Evolutionary conservation across 495 filamentous ascomycete genomes (phyloP).

Genomic region (Trichoderma asperelloides): DNA sequence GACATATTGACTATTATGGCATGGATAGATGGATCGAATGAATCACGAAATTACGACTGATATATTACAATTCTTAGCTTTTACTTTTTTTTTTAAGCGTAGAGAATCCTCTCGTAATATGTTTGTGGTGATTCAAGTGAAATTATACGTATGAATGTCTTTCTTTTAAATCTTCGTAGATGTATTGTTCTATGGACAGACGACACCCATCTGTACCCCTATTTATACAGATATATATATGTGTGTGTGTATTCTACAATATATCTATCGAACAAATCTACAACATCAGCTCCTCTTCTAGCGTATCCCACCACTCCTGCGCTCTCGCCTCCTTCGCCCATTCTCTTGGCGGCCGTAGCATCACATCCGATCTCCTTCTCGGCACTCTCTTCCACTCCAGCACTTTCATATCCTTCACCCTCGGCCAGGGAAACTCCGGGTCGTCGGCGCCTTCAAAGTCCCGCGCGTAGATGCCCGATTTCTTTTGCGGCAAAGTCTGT

Average conservation of each 20-base stretch:
- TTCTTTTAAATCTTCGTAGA: background rate
- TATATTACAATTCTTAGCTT: background rate
- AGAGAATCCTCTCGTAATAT: background rate
- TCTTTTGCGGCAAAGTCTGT: slow-evolving; percentile 13
- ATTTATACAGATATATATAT: background rate
- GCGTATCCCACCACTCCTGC: background rate
- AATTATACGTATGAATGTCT: background rate
- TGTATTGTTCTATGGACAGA: background rate
- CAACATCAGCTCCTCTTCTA: slow-evolving; percentile 5
- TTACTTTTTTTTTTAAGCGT: background rate
- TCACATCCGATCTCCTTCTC: background rate
- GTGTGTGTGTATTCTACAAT: background rate
- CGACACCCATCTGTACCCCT: background rate
- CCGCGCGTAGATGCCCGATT: background rate
- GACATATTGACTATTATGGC: background rate
- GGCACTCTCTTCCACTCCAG: background rate
- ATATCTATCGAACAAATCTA: background rate
- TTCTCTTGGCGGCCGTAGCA: background rate
- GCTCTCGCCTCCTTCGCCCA: background rate
- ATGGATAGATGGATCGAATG: background rate
- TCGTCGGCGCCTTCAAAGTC: background rate
- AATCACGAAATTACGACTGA: background rate
- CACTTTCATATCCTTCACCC: background rate
- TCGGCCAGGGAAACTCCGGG: slow-evolving; percentile 7
- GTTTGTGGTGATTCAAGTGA: background rate